Evolutionary conservation across 1,284 basidiomycete genomes (phyloP).

Genomic region (Megacollybia platyphylla): DNA sequence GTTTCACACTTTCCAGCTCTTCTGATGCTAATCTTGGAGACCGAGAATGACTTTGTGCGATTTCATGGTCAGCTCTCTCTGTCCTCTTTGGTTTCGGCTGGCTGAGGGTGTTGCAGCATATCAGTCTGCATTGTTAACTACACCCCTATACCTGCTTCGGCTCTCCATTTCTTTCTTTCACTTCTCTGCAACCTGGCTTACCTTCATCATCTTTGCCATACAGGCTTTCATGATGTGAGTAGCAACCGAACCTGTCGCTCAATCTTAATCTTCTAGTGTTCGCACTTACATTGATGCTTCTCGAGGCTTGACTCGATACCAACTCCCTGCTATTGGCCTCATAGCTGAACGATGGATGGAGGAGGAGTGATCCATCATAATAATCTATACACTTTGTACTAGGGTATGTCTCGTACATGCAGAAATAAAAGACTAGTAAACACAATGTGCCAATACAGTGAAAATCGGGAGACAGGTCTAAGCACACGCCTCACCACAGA

Average conservation of each 20-base stretch:
- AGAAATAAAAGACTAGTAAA: neutral
- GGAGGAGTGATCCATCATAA: constrained; percentile 37
- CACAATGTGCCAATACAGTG: neutral
- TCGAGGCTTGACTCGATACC: constrained; percentile 40
- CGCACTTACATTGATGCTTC: constrained; percentile 58
- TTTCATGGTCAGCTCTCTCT: constrained; percentile 50
- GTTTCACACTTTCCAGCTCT: constrained; percentile 33
- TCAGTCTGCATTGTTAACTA: constrained; percentile 65
- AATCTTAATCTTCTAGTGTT: constrained; percentile 21
- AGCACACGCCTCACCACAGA: neutral
- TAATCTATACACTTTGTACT: neutral
- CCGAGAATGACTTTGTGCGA: constrained; percentile 68
- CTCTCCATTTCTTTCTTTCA: constrained; percentile 43
- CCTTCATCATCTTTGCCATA: constrained; percentile 26
- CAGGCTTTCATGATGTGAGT: constrained; percentile 46
- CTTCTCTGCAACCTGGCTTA: constrained; percentile 32
- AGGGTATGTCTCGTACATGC: too few relatives aligned
- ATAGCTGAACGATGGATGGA: constrained; percentile 64
- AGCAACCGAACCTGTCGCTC: constrained; percentile 1
- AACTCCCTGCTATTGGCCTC: constrained; percentile 55
- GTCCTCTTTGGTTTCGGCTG: constrained; percentile 4
- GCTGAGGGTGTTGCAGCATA: constrained; percentile 37
- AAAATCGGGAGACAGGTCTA: neutral
- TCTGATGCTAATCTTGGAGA: constrained; percentile 60
- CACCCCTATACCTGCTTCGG: constrained; percentile 49